Evolutionary conservation across 2,329 filamentous ascomycete species (phyloP).

Genomic region (Monilinia aucupariae): DNA sequence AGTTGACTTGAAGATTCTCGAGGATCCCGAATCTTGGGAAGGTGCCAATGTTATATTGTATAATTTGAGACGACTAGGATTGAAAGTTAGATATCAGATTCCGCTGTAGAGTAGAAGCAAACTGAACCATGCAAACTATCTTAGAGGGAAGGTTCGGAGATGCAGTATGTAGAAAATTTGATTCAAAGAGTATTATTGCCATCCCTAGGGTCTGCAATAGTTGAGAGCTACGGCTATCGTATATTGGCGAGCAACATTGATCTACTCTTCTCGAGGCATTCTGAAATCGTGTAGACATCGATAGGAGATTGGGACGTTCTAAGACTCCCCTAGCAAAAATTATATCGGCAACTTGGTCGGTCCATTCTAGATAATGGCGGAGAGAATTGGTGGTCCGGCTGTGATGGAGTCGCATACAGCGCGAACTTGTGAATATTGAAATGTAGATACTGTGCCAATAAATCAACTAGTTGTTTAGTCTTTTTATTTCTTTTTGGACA

Average conservation of each 20-base stretch:
- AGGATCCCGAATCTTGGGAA: not conserved
- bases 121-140: not conserved
- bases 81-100: not conserved
- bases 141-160: not conserved
- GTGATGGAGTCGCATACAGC: slow-evolving; percentile 13
- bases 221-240: slow-evolving; percentile 8
- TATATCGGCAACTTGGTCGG: not conserved
- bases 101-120: not conserved
- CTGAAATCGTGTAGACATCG: not conserved
- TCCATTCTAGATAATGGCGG: slow-evolving; percentile 14
- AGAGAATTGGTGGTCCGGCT: slow-evolving; percentile 7
- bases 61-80: not conserved
- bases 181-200: not conserved
- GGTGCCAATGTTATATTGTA: not conserved
- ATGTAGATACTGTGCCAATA: slow-evolving; percentile 15
- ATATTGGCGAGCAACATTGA: slow-evolving; percentile 14
- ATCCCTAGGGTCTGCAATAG: slow-evolving; percentile 1
- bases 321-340: slow-evolving; percentile 1
- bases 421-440: slow-evolving; percentile 8
- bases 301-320: not conserved
- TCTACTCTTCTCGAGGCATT: not conserved
- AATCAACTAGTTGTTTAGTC: slow-evolving; percentile 6
- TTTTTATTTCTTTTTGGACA: slow-evolving; percentile 15
- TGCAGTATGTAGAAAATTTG: not conserved
- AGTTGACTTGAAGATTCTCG: not conserved